Base-by-base conservation (phyloP, 805 yeast species). In the Lipomyces japonicus region DNA sequence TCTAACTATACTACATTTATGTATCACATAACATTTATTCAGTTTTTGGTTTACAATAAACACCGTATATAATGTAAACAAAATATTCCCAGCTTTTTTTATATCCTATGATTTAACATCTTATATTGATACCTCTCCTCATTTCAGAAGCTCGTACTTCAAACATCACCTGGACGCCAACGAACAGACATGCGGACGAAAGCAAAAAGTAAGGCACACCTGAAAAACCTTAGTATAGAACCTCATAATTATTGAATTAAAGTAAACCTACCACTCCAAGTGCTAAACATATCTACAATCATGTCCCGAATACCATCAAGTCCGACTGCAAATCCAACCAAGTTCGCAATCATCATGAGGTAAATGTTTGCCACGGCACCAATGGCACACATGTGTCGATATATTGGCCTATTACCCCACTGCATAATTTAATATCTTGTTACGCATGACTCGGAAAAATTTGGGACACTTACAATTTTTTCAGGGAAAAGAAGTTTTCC, bases 331-430 rank as follows among this genome's bases (percentile, higher is more conserved):
- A 93, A 93, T 0, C 99, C 99, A 63, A 85, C 88, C 46, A 95
- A 69, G 62, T 93, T 93, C 14, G 97, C 97, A 57, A 89, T 76
- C 89, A 93, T 89, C 98, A 93, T 91, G 84, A 91, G 77, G 96
- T 96, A 91, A 50, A 93, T 84, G 66, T 93, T 93, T 21, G 75
- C 63, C 25, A 90, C 95, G 3, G 91, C 96, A 2, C 98, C 98
- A 4, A 79, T 58, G 0, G 89, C 96, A 68, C 96, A 86, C 12
- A 82, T 62, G 64, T 84, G 86, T 59, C 97, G 77, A 67, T 76
- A 93, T 86, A 91, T 82, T 73, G 82, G 75, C 50, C 68, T 61
- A 7, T 68, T 59, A 14, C 70, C 69, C 61, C 68, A 81, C 52
- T 64, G 67, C 34, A 67, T 65, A 21, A 18, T 10, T 19, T 44